Evolutionary conservation across 1,139 yeast genomes (phyloP).

Genomic region (Yamadazyma dendronema): DNA sequence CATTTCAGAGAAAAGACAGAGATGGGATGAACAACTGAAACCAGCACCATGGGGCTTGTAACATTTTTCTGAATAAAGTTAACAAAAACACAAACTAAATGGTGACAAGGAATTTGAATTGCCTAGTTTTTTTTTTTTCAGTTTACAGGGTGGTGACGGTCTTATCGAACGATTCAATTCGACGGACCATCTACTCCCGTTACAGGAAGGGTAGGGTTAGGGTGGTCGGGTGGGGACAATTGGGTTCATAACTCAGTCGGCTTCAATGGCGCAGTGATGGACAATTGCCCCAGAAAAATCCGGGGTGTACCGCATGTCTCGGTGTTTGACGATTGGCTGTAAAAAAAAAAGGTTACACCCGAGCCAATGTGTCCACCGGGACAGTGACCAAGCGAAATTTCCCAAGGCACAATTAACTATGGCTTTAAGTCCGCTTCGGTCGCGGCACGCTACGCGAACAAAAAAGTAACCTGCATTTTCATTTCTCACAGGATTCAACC

Average conservation of each 20-base stretch:
- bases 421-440: background rate
- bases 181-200: too few species aligned
- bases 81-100: too few species aligned
- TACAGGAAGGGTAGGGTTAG: too few species aligned
- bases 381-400: background rate
- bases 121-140: too few species aligned
- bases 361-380: background rate
- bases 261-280: too few species aligned
- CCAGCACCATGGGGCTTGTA: too few species aligned
- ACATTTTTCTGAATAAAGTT: too few species aligned
- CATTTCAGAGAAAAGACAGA: background rate
- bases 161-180: too few species aligned
- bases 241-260: background rate
- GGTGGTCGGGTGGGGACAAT: background rate
- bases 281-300: background rate
- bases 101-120: too few species aligned
- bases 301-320: background rate
- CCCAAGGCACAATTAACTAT: background rate
- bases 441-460: background rate
- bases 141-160: too few species aligned
- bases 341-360: background rate
- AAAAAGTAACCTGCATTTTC: background rate
- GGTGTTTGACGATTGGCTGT: background rate
- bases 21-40: too few species aligned
- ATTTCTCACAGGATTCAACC: background rate